Evolutionary conservation across 140 eudicot genomes (phyloP).

Genomic region (Stevia rebaudiana): DNA sequence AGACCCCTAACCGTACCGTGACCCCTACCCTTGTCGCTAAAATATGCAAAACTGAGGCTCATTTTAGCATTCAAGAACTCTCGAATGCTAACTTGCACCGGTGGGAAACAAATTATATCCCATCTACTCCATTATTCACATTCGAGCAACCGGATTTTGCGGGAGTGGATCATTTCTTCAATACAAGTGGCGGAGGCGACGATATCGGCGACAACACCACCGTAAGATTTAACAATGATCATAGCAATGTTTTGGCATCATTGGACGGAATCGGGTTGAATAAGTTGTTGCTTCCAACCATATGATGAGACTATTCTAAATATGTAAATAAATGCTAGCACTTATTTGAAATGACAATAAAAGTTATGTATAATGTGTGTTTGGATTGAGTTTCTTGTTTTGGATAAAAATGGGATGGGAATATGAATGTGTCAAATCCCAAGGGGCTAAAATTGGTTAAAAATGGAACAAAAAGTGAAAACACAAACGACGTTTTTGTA

Average conservation of each 20-base stretch:
- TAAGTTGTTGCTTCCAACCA: conserved; percentile 34
- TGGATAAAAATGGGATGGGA: conserved; percentile 20
- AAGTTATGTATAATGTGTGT: background rate
- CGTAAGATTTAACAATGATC: conserved; percentile 19
- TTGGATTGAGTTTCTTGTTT: background rate
- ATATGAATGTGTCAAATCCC: conserved; percentile 35
- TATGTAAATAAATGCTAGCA: conserved; percentile 19
- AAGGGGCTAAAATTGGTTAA: conserved; percentile 28
- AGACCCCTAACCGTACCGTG: conserved; percentile 20
- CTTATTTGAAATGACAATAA: background rate
- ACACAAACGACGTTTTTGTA: conserved; percentile 5
- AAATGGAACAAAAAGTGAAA: conserved; percentile 29
- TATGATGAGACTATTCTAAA: conserved; percentile 17
- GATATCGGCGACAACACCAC: background rate
- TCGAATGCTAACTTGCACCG: conserved; percentile 28
- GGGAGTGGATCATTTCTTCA: conserved; percentile 22
- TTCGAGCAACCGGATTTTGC: conserved; percentile 25
- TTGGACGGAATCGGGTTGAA: conserved; percentile 28
- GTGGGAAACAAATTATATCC: conserved; percentile 24
- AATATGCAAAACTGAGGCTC: conserved; percentile 52
- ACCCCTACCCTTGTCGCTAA: conserved; percentile 23
- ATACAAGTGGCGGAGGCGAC: background rate
- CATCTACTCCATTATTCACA: conserved; percentile 24
- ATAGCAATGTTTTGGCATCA: conserved; percentile 15
- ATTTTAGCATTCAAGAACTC: conserved; percentile 24